A percentile compares a stretch with the other conserved stretches of the same genome.
Evolutionary conservation across 2,329 filamentous ascomycete species (phyloP).

Genomic region (Trichoderma sp.): DNA sequence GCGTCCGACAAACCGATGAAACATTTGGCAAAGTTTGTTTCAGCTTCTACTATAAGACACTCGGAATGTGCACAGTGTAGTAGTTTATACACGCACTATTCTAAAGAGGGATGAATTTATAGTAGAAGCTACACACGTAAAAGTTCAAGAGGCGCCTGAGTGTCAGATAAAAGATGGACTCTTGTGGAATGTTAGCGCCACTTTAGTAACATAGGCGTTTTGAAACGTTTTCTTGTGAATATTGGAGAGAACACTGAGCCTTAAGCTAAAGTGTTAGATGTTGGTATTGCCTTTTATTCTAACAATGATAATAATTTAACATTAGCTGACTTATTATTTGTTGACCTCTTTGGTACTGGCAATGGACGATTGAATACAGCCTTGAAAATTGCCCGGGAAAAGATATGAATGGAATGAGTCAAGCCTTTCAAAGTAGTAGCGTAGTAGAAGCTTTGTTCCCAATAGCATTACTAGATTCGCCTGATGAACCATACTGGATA

Average conservation of each 20-base stretch:
- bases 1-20: background rate
- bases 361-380: background rate
- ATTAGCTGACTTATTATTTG: background rate
- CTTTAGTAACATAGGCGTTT: background rate
- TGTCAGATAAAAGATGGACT: background rate
- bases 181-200: background rate
- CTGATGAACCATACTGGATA: background rate
- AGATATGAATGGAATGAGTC: background rate
- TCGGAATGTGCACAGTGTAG: background rate
- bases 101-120: background rate
- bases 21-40: background rate
- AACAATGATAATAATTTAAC: background rate
- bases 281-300: background rate
- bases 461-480: background rate
- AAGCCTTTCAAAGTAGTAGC: background rate
- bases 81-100: background rate
- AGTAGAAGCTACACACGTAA: background rate
- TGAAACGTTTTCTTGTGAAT: background rate
- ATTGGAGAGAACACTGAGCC: too few relatives aligned
- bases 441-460: background rate
- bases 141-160: background rate
- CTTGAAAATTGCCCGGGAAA: background rate
- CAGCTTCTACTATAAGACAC: background rate
- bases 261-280: background rate
- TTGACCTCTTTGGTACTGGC: background rate